A percentile compares a stretch with the other conserved stretches of the same genome.
phyloP scores from a whole-genome alignment of 768 basidiomycete genomes.

The Trametes maxima region DNA sequence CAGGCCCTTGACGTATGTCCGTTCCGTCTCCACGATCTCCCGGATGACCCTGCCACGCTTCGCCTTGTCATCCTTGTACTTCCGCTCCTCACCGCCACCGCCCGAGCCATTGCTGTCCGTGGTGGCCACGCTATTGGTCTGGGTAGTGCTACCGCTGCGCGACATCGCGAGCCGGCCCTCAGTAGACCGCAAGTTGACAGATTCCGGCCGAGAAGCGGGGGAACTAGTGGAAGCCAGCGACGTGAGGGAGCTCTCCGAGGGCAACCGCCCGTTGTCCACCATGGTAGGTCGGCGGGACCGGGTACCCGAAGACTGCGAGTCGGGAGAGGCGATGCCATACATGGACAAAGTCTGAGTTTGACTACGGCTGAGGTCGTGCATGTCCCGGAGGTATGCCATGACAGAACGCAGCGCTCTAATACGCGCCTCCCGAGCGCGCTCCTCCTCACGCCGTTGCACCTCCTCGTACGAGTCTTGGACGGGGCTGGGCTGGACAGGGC shows the following conservation, averaged over 20 bases:
- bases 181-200: slow-evolving; percentile 62
- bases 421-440: slow-evolving; percentile 69
- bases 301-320: slow-evolving; percentile 30
- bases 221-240: slow-evolving; percentile 43
- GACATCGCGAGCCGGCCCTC: slow-evolving; percentile 61
- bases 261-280: slow-evolving; percentile 57
- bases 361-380: slow-evolving; percentile 85
- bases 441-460: slow-evolving; percentile 65
- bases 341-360: slow-evolving; percentile 58
- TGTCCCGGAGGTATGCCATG: slow-evolving; percentile 94
- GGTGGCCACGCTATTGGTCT: slow-evolving; percentile 74
- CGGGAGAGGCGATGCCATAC: slow-evolving; percentile 56
- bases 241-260: slow-evolving; percentile 47
- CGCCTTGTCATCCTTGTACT: slow-evolving; percentile 87
- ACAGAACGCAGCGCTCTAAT: slow-evolving; percentile 84
- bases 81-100: slow-evolving; percentile 63
- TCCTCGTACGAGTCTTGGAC: slow-evolving; percentile 47
- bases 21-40: slow-evolving; percentile 93
- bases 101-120: slow-evolving; percentile 71
- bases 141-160: slow-evolving; percentile 60
- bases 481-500: slow-evolving; percentile 38
- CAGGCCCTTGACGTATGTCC: slow-evolving; percentile 92
- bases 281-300: slow-evolving; percentile 72
- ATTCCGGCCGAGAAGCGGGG: slow-evolving; percentile 40
- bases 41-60: slow-evolving; percentile 83